Evolutionary conservation across 2,329 filamentous ascomycete genomes (phyloP).

Genomic region (Scytalidium sp.): DNA sequence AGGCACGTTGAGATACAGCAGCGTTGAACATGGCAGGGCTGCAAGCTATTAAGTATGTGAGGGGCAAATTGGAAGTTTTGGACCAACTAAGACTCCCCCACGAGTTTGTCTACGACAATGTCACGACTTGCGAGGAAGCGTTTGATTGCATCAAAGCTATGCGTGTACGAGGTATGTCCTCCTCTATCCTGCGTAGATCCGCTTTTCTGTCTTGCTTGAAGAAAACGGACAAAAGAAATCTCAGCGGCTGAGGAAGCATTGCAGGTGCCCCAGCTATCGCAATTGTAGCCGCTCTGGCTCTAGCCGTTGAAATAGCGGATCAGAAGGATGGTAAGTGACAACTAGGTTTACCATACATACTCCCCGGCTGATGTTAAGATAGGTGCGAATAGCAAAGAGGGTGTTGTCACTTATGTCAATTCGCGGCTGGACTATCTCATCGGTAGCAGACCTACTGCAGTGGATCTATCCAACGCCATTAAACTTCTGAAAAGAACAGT

Average conservation of each 20-base stretch:
- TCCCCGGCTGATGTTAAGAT: not conserved
- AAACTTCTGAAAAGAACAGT: slow-evolving; percentile 70
- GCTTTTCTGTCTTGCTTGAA: too few species aligned
- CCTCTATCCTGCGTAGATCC: too few species aligned
- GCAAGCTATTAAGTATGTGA: slow-evolving; percentile 73
- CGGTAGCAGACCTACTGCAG: slow-evolving; percentile 86
- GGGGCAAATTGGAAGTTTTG: slow-evolving; percentile 71
- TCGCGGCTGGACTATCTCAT: slow-evolving; percentile 82
- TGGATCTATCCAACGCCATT: slow-evolving; percentile 90
- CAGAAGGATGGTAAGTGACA: slow-evolving; percentile 40
- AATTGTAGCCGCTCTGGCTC: slow-evolving; percentile 88
- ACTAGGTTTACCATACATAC: not conserved
- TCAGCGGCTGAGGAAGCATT: slow-evolving; percentile 15
- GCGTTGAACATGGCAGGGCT: slow-evolving; percentile 42
- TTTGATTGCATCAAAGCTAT: slow-evolving; percentile 82
- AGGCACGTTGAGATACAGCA: not conserved
- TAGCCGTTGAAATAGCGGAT: slow-evolving; percentile 78
- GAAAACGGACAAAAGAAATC: too few species aligned
- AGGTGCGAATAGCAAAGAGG: slow-evolving; percentile 32
- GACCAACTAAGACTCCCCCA: slow-evolving; percentile 83
- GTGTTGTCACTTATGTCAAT: slow-evolving; percentile 69
- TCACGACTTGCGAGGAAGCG: slow-evolving; percentile 69
- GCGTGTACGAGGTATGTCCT: slow-evolving; percentile 58
- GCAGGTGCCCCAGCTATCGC: slow-evolving; percentile 88
- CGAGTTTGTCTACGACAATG: slow-evolving; percentile 72